phyloP scores from a whole-genome alignment of 768 basidiomycete species.

The Podaxis carcinomalis region DNA sequence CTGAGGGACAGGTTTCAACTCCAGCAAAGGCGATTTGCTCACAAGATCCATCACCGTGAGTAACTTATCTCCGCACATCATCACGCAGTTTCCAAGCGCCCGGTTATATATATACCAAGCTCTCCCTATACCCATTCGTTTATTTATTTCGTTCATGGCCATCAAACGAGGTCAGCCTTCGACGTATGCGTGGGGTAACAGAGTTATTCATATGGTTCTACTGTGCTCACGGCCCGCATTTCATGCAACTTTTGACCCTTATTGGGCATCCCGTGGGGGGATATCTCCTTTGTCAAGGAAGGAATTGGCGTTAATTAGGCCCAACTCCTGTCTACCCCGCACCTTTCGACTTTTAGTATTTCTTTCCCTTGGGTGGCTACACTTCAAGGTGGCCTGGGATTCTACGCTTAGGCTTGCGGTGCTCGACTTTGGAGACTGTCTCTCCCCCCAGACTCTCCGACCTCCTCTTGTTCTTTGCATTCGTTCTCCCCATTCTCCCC shows the following conservation, averaged over 20 bases:
- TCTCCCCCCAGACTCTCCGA: not conserved
- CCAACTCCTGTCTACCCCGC: not conserved
- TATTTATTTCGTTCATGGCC: not conserved
- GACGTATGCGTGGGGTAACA: not conserved
- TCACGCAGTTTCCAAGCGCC: no score
- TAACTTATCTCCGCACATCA: no score
- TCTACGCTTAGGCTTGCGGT: not conserved
- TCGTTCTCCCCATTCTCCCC: not conserved
- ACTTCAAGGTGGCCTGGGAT: not conserved
- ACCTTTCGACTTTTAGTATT: not conserved
- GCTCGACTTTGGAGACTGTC: not conserved
- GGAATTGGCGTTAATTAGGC: not conserved
- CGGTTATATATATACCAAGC: no score
- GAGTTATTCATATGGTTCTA: not conserved
- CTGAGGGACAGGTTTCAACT: not conserved
- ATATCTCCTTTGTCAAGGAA: not conserved
- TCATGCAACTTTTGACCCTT: conserved; percentile 6
- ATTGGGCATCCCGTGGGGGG: not conserved
- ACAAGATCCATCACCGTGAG: not conserved
- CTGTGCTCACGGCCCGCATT: not conserved
- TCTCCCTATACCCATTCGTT: not conserved
- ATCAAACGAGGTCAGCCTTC: not conserved
- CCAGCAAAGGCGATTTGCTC: not conserved
- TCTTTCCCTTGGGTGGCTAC: not conserved
- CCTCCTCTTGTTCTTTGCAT: not conserved